phyloP scores from a whole-genome alignment of 805 yeast genomes.

The Hanseniaspora singularis region DNA sequence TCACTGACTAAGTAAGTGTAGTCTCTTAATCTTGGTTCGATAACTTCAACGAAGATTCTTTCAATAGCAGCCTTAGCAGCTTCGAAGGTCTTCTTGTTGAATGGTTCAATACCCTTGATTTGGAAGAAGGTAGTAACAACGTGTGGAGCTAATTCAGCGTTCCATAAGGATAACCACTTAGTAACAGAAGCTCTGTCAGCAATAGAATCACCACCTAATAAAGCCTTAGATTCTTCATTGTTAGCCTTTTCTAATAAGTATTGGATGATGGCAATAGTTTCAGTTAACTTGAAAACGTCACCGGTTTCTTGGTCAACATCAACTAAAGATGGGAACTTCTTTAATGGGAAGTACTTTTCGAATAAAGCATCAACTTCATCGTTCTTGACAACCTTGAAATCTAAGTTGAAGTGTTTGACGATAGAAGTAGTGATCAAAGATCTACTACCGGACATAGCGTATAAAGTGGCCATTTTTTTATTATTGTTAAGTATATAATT shows the following conservation, averaged over 20 bases:
- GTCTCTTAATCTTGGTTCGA: slow-evolving; percentile 47
- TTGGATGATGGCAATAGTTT: slow-evolving; percentile 49
- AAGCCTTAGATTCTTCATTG: slow-evolving; percentile 34
- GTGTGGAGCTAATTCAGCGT: slow-evolving; percentile 47
- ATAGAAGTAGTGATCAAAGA: slow-evolving; percentile 32
- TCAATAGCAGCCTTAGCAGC: slow-evolving; percentile 23
- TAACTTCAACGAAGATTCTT: slow-evolving; percentile 29
- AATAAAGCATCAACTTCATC: slow-evolving; percentile 31
- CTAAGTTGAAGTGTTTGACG: slow-evolving; percentile 48
- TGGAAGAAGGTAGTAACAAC: slow-evolving; percentile 45
- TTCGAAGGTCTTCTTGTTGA: slow-evolving; percentile 51
- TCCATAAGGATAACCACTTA: slow-evolving; percentile 68
- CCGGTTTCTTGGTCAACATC: slow-evolving; percentile 34
- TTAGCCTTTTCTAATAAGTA: slow-evolving; percentile 42
- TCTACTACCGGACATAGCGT: slow-evolving; percentile 29
- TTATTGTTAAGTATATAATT: background rate
- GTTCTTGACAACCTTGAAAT: slow-evolving; percentile 36
- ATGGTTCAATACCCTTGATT: slow-evolving; percentile 53
- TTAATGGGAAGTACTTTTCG: slow-evolving; percentile 42
- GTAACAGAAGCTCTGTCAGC: slow-evolving; percentile 33
- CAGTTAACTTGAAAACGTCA: slow-evolving; percentile 61
- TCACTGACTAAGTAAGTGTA: slow-evolving; percentile 65
- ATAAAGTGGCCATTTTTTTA: slow-evolving; percentile 27
- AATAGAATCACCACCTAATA: slow-evolving; percentile 24
- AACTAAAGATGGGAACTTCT: slow-evolving; percentile 53